phyloP scores from a whole-genome alignment of 805 yeast species.

The Kuraishia capsulata region DNA sequence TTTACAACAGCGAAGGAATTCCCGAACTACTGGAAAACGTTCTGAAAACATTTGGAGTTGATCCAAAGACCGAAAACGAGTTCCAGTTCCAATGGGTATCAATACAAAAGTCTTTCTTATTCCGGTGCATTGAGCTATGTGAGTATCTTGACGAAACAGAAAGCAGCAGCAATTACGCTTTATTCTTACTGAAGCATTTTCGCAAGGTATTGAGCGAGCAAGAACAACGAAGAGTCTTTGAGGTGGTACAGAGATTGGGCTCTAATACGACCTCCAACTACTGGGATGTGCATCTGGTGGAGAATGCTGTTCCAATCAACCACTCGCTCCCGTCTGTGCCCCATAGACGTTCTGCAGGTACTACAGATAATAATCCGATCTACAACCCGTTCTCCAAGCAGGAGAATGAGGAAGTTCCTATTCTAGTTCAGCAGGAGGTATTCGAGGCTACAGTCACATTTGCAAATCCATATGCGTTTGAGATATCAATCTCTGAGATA shows the following conservation, averaged over 20 bases:
- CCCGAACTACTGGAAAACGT: background rate
- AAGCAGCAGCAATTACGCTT: slow-evolving; percentile 36
- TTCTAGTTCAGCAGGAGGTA: slow-evolving; percentile 53
- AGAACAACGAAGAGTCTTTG: slow-evolving; percentile 43
- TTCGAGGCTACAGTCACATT: slow-evolving; percentile 47
- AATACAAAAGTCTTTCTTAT: slow-evolving; percentile 3
- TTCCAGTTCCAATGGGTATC: slow-evolving; percentile 5
- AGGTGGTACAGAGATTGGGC: slow-evolving; percentile 5
- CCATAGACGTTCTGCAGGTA: background rate
- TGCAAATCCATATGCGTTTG: slow-evolving; percentile 78
- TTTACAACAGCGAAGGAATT: slow-evolving; percentile 1
- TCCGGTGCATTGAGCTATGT: slow-evolving; percentile 40
- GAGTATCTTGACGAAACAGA: slow-evolving; percentile 38
- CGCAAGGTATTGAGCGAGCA: slow-evolving; percentile 41
- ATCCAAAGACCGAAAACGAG: background rate
- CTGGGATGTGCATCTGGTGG: slow-evolving; percentile 62
- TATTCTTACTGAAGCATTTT: slow-evolving; percentile 47
- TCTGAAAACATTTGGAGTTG: background rate
- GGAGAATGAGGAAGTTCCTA: slow-evolving; percentile 13
- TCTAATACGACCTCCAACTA: slow-evolving; percentile 25
- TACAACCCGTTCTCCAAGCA: slow-evolving; percentile 40
- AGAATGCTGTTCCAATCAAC: slow-evolving; percentile 10
- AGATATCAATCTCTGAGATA: slow-evolving; percentile 47
- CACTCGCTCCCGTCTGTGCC: background rate
- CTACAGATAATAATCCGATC: slow-evolving; percentile 6